Base-by-base conservation (phyloP, 2,329 filamentous ascomycete genomes). In the Tolypocladium cylindrosporum region DNA sequence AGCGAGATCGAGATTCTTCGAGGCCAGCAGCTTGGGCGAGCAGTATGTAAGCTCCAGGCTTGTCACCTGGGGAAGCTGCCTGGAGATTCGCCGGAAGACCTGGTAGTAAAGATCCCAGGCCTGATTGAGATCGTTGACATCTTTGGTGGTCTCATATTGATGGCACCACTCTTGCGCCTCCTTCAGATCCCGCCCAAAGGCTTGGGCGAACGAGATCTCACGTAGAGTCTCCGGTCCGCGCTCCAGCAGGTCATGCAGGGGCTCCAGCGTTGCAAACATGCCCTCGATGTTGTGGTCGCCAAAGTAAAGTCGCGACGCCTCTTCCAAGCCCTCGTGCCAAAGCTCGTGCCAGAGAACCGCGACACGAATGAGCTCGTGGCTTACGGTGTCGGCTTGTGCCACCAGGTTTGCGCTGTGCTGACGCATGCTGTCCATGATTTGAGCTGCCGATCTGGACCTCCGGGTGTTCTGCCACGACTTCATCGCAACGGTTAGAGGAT, bases 81-180 rank as follows among this genome's bases (percentile, higher is more conserved):
- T 85, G 54, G 89, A 89, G 69, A 99, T 97, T 69, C 95, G 90
- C 61, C 92, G 86, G 84, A 99, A 99, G 1, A 97, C 94, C 64
- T 96, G 91, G 74, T 99, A 99, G 74, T 99, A 99, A 16, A 99
- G 83, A 73, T 99, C 95, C 94, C 94, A 99, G 8, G 94, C 94
- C 73, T 96, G 91, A 69, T 97, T 99, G 52, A 99, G 83, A 70
- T 99, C 95, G 54, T 90, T 93, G 60, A 94, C 86, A 68, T 99
- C 94, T 55, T 87, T 82, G n/a, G 90, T 94, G 45, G 85, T 84
- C 66, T 90, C 88, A 74, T 96, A 99, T 56, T 95, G 90, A 61
- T 90, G 87, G 71, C 94, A 99, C 88, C 94, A 99, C 65, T 97
- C 92, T 60, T 91, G 88, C 10, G 94, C 95, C 73, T 99, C 95